phyloP scores from a whole-genome alignment of 1,139 yeast genomes.

The Scheffersomyces quercinus region DNA sequence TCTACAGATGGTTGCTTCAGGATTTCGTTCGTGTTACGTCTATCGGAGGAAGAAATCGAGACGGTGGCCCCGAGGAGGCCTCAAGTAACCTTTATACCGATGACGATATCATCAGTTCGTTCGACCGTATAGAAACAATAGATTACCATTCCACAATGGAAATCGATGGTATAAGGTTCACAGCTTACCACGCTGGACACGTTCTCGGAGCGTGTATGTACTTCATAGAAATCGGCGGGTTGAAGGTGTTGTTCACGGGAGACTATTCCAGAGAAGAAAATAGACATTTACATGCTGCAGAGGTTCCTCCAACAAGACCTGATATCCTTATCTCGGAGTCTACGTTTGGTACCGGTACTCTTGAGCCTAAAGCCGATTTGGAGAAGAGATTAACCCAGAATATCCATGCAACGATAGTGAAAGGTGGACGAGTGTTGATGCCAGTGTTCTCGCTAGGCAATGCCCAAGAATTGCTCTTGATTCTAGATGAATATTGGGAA shows the following conservation, averaged over 20 bases:
- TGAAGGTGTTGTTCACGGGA: slow-evolving; percentile 88
- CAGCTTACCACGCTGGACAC: slow-evolving; percentile 99
- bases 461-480: slow-evolving; percentile 88
- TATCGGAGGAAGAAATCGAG: slow-evolving; percentile 50
- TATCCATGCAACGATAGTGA: slow-evolving; percentile 78
- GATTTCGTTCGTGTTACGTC: slow-evolving; percentile 94
- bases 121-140: slow-evolving; percentile 87
- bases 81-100: slow-evolving; percentile 72
- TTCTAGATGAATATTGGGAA: slow-evolving; percentile 94
- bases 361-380: slow-evolving; percentile 84
- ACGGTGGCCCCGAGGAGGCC: slow-evolving; percentile 24
- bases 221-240: slow-evolving; percentile 90
- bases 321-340: slow-evolving; percentile 92
- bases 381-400: slow-evolving; percentile 78
- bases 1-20: slow-evolving; percentile 88
- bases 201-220: slow-evolving; percentile 99
- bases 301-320: slow-evolving; percentile 86
- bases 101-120: slow-evolving; percentile 84
- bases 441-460: slow-evolving; percentile 97
- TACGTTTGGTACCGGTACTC: slow-evolving; percentile 97
- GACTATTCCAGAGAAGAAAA: slow-evolving; percentile 96
- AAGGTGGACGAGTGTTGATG: slow-evolving; percentile 88
- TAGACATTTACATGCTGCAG: slow-evolving; percentile 93
- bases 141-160: slow-evolving; percentile 96
- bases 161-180: slow-evolving; percentile 89